Conservation (phyloP, 805 yeast genomes). For the Cyberlindnera nakhonratchasimensis region DNA sequence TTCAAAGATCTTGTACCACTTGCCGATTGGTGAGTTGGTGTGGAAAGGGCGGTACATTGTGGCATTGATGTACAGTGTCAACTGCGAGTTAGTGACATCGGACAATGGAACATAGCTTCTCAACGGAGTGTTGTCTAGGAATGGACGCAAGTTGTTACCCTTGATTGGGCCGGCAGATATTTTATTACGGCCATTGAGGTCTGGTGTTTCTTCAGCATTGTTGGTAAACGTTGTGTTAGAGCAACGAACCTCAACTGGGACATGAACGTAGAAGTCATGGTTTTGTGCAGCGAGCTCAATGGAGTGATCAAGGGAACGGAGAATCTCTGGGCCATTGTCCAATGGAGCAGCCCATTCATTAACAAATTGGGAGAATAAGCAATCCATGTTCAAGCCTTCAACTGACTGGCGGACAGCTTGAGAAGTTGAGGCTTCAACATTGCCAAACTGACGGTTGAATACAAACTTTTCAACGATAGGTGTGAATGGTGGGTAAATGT, state of each 20-base stretch:
- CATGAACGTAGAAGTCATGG: slow-evolving; percentile 80
- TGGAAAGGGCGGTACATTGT: slow-evolving; percentile 95
- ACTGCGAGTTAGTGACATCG: slow-evolving; percentile 59
- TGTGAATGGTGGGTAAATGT: slow-evolving; percentile 68
- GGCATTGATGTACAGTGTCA: slow-evolving; percentile 85
- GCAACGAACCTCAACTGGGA: slow-evolving; percentile 92
- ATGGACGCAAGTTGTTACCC: slow-evolving; percentile 82
- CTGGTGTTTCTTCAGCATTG: slow-evolving; percentile 35
- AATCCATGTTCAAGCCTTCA: slow-evolving; percentile 91
- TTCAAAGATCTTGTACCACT: slow-evolving; percentile 86
- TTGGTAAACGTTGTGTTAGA: slow-evolving; percentile 64
- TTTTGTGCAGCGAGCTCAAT: slow-evolving; percentile 55
- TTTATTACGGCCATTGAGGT: slow-evolving; percentile 47
- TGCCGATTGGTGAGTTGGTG: slow-evolving; percentile 63
- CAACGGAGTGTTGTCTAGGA: slow-evolving; percentile 74
- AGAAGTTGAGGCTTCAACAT: slow-evolving; percentile 60
- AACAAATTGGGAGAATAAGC: slow-evolving; percentile 89
- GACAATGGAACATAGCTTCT: slow-evolving; percentile 49
- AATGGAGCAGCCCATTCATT: slow-evolving; percentile 97
- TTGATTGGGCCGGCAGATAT: slow-evolving; percentile 72
- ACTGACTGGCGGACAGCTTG: slow-evolving; percentile 76
- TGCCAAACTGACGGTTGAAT: slow-evolving; percentile 80
- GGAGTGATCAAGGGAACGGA: slow-evolving; percentile 58
- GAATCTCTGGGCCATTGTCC: slow-evolving; percentile 67
- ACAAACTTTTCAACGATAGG: slow-evolving; percentile 84